Percentiles rank a stretch among this genome's conserved stretches.
phyloP scores from a whole-genome alignment of 805 yeast genomes.

The Blastobotrys chiropterorum region DNA sequence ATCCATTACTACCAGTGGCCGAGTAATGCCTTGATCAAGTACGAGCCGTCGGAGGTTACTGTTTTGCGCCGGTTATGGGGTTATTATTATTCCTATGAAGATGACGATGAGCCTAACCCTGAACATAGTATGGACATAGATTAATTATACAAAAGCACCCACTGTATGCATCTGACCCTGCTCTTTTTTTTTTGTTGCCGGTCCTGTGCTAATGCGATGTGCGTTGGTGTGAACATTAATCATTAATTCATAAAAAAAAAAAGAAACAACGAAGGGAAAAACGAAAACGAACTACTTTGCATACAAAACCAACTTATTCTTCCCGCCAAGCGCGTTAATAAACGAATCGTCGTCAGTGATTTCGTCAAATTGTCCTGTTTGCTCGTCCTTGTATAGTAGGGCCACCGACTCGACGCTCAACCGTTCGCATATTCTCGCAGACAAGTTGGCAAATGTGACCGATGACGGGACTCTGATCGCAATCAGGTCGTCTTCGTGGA shows the following conservation, averaged over 20 bases:
- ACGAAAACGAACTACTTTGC: conserved; percentile 16
- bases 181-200: too few relatives aligned
- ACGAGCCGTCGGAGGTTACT: conserved; percentile 4
- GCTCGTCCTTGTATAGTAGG: conserved; percentile 24
- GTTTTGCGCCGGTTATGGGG: conserved; percentile 2
- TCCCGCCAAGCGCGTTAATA: conserved; percentile 23
- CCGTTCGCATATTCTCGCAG: conserved; percentile 29
- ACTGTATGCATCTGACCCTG: neutral
- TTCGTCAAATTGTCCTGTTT: conserved; percentile 22
- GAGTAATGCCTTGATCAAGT: conserved; percentile 5
- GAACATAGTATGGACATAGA: conserved; percentile 9
- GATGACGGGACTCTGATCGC: conserved; percentile 34
- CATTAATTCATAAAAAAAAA: conserved; percentile 5
- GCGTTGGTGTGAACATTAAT: conserved; percentile 1
- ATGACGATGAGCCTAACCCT: too few relatives aligned
- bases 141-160: neutral
- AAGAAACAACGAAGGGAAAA: conserved; percentile 3
- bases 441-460: conserved; percentile 27
- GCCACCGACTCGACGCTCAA: conserved; percentile 25
- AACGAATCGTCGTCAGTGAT: conserved; percentile 27
- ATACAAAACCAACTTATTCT: conserved; percentile 29
- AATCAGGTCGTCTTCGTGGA: conserved; percentile 32
- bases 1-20: conserved; percentile 9
- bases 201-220: neutral
- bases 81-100: neutral